Evolutionary conservation across 1,284 basidiomycete genomes (phyloP), one percentile per base, ranked within the genome.

Genomic region (Jaminaea rosea): DNA sequence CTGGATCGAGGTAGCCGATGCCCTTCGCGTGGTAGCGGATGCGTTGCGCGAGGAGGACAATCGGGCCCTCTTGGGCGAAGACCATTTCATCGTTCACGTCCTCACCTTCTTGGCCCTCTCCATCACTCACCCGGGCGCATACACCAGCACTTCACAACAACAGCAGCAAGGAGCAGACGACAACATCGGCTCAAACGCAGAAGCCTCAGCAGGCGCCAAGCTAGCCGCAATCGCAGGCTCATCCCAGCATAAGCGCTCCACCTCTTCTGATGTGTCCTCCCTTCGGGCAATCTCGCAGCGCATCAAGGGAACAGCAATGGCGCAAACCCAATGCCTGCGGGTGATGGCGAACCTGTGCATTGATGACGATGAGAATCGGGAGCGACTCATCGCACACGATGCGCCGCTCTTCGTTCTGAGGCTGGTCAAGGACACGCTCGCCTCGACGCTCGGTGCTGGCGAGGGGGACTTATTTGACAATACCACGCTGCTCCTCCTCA

Each of bases 401-500:
- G 21, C 23, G 17, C 39, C 39, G 17, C 39, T 42, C 15, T 42
- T 42, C 21, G 39, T 42, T 4, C 39, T 42, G 13, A 17, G 21
- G 5, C 39, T 42, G 17, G 23, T 42, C 39, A 42, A 42, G 39
- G 23, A 42, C 13, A 49, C 50, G 9, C 50, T 42, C 15, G 39
- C 48, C 3, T 62, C 60, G 1, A 55, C 60, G 19, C 15, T n/a
- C 48, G 8, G 51, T 55, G n/a, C 57, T 60, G n/a, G n/a, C n/a
- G n/a, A n/a, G n/a, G n/a, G n/a, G n/a, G n/a, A n/a, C n/a, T n/a
- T n/a, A n/a, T 39, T 58, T 59, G 9, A 46, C 53, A 51, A 53
- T 47, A 26, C 45, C 56, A 29, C 79, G 89, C 34, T 84, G 81
- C 65, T 77, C 6, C 39, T 89, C 52, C 78, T 88, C 47, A 83